These are phyloP conservation scores for Lentinula boryana DNA, from an alignment of 768 basidiomycete species.

Conservation along the genomic window DNA sequence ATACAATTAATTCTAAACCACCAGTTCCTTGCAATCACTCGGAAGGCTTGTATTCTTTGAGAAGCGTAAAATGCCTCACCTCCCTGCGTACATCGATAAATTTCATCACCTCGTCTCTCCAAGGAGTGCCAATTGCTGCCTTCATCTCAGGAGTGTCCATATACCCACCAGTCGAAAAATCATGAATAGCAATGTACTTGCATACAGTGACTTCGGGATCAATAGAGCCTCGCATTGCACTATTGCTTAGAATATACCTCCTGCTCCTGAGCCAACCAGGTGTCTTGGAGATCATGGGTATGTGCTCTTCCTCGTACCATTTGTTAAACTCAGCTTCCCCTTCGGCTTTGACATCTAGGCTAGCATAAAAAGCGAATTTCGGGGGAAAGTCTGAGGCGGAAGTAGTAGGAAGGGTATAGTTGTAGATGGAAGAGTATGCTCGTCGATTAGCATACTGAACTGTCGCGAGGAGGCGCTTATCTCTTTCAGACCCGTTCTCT, in stretches of 20 bases:
- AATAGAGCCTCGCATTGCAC: constrained; percentile 1
- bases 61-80: constrained; percentile 19
- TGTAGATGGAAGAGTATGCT: constrained; percentile 16
- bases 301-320: constrained; percentile 31
- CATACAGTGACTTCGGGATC: constrained; percentile 8
- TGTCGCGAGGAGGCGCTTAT: constrained; percentile 19
- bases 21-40: background rate
- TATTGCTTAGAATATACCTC: constrained; percentile 19
- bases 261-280: constrained; percentile 24
- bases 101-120: constrained; percentile 18
- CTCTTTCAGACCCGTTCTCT: constrained; percentile 19
- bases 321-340: constrained; percentile 21
- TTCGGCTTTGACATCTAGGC: constrained; percentile 14
- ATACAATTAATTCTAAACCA: background rate
- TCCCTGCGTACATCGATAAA: constrained; percentile 10
- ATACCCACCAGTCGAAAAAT: constrained; percentile 17
- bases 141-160: constrained; percentile 16
- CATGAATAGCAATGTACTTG: constrained; percentile 30
- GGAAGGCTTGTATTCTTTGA: constrained; percentile 13
- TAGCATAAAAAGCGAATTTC: constrained; percentile 17
- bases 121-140: constrained; percentile 18
- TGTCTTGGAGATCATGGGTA: constrained; percentile 20
- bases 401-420: constrained; percentile 13
- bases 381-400: constrained; percentile 11
- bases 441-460: constrained; percentile 18